phyloP scores from a whole-genome alignment of 2,329 filamentous ascomycete genomes.

The Clonostachys solani region DNA sequence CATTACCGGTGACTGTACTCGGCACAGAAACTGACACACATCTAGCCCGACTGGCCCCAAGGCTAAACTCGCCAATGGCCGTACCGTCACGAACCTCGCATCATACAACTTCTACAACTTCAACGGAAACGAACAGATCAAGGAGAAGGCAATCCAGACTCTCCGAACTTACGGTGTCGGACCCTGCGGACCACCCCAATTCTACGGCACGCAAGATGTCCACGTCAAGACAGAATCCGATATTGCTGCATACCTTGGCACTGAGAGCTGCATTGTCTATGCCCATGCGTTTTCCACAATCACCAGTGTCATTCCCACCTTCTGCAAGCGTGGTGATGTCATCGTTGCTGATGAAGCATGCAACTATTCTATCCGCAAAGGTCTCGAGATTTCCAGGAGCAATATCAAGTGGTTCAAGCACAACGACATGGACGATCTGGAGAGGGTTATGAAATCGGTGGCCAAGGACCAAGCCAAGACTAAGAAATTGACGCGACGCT shows the following conservation, averaged over 20 bases:
- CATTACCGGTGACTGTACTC: no score
- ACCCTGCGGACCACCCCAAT: conserved; percentile 92
- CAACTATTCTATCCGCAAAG: conserved; percentile 92
- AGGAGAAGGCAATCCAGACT: conserved; percentile 91
- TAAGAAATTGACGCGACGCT: conserved; percentile 85
- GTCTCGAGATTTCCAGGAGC: conserved; percentile 87
- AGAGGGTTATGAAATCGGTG: conserved; percentile 78
- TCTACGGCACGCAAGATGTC: conserved; percentile 97
- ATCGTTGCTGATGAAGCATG: conserved; percentile 93
- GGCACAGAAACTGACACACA: not conserved
- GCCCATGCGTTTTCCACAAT: conserved; percentile 96
- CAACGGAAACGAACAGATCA: conserved; percentile 84
- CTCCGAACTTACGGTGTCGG: conserved; percentile 94
- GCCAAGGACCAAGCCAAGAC: conserved; percentile 80
- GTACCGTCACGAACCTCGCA: conserved; percentile 88
- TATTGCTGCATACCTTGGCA: conserved; percentile 85
- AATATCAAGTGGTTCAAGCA: conserved; percentile 93
- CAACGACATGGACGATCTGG: conserved; percentile 91
- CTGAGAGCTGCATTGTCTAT: conserved; percentile 88
- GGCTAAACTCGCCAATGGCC: conserved; percentile 81
- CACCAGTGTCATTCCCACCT: conserved; percentile 93
- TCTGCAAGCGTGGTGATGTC: conserved; percentile 94
- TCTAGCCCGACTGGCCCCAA: conserved; percentile 82
- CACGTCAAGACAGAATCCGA: conserved; percentile 96
- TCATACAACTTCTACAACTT: conserved; percentile 99